Conservation (phyloP, 805 yeast genomes). For the Candida berthetii region DNA sequence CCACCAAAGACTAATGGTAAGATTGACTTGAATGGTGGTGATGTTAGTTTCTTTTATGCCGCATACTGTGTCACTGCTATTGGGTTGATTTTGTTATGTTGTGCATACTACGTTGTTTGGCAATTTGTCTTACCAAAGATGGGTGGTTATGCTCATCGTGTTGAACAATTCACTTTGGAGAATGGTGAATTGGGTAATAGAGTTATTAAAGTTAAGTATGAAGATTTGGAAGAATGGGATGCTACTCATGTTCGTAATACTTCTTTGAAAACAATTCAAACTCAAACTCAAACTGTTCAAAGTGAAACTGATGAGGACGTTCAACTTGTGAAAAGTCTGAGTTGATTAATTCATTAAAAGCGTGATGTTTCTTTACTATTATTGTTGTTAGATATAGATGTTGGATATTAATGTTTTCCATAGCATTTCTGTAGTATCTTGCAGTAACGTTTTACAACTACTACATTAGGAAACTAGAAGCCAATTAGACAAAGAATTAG, state of each 20-base stretch:
- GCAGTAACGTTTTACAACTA: too few species aligned
- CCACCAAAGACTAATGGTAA: slow-evolving; percentile 43
- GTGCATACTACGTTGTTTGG: slow-evolving; percentile 61
- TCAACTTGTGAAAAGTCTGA: too few species aligned
- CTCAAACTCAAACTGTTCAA: too few species aligned
- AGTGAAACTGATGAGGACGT: too few species aligned
- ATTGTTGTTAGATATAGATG: too few species aligned
- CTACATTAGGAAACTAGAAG: too few species aligned
- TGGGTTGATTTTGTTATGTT: slow-evolving; percentile 59
- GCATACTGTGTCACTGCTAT: slow-evolving; percentile 69
- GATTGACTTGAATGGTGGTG: slow-evolving; percentile 40
- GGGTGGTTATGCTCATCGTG: slow-evolving; percentile 43
- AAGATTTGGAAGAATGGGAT: slow-evolving; percentile 11
- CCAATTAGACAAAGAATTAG: too few species aligned
- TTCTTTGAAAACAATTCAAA: background rate
- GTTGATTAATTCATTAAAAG: too few species aligned
- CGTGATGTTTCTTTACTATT: too few species aligned
- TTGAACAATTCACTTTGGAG: slow-evolving; percentile 43
- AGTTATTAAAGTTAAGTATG: slow-evolving; percentile 30
- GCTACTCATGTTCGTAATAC: slow-evolving; percentile 1
- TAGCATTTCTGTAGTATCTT: too few species aligned
- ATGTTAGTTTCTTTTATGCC: slow-evolving; percentile 62
- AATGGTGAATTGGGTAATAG: slow-evolving; percentile 66
- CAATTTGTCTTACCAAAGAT: slow-evolving; percentile 45
- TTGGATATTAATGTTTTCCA: too few species aligned